Evolutionary conservation across 2,329 filamentous ascomycete species (phyloP).

Genomic region (Aspergillus fumigatiaffinis): DNA sequence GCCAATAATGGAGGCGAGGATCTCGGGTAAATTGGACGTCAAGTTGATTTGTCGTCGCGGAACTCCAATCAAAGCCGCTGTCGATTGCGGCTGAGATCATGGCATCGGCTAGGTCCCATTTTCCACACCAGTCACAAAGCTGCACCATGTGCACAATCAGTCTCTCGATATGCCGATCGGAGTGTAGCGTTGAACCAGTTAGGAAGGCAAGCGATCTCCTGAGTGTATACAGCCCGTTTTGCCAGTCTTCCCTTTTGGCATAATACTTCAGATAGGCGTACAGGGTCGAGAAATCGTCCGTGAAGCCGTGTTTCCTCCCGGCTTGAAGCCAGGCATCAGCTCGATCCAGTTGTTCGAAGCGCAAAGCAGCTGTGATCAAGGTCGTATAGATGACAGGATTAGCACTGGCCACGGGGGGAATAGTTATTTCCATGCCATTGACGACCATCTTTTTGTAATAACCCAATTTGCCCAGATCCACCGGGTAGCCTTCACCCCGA

Average conservation of each 20-base stretch:
- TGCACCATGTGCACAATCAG: slow-evolving; percentile 38
- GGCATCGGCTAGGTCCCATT: slow-evolving; percentile 24
- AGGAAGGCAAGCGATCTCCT: slow-evolving; percentile 34
- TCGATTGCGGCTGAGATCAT: slow-evolving; percentile 35
- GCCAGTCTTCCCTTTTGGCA: slow-evolving; percentile 33
- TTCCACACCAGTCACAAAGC: slow-evolving; percentile 34
- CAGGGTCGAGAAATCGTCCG: slow-evolving; percentile 35
- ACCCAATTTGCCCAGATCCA: slow-evolving; percentile 28
- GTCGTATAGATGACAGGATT: slow-evolving; percentile 33
- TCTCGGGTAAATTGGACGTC: slow-evolving; percentile 25
- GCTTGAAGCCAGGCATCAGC: slow-evolving; percentile 40
- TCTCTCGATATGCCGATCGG: slow-evolving; percentile 25
- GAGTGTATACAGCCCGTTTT: slow-evolving; percentile 30
- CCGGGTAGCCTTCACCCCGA: slow-evolving; percentile 30
- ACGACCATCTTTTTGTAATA: slow-evolving; percentile 24
- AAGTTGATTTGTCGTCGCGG: slow-evolving; percentile 19
- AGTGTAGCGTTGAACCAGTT: slow-evolving; percentile 30
- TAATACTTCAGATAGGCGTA: slow-evolving; percentile 38
- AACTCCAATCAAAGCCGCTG: slow-evolving; percentile 31
- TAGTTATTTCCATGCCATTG: slow-evolving; percentile 35
- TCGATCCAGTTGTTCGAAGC: slow-evolving; percentile 39
- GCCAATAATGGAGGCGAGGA: slow-evolving; percentile 26
- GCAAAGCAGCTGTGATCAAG: slow-evolving; percentile 36
- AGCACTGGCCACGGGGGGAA: slow-evolving; percentile 31
- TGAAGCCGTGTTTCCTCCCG: slow-evolving; percentile 32